A percentile compares a stretch with the other conserved stretches of the same genome.
These are phyloP conservation scores for Coccomyxa sp. DNA, from an alignment of 139 green algal genomes.

Conservation along the genomic window DNA sequence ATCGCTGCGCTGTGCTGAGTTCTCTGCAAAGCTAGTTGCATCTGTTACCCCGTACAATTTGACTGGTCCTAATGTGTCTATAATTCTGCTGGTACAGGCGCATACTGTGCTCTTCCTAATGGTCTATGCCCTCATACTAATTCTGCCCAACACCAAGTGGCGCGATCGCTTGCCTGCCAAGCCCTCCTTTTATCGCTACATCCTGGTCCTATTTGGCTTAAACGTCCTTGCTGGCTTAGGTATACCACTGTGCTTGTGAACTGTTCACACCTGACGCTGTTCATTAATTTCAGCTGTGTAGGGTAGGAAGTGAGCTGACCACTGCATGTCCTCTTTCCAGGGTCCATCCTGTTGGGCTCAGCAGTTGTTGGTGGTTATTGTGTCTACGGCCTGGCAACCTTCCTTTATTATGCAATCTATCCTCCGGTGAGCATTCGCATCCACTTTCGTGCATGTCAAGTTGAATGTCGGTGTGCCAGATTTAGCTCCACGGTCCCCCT, in stretches of 20 bases:
- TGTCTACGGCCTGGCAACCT: slow-evolving; percentile 36
- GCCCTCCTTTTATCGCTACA: slow-evolving; percentile 49
- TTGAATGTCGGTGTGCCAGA: background rate
- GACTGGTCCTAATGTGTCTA: no score
- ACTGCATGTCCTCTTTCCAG: background rate
- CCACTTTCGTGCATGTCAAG: background rate
- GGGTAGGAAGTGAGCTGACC: background rate
- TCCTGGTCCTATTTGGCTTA: slow-evolving; percentile 27
- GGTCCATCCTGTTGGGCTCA: slow-evolving; percentile 4
- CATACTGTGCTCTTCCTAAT: slow-evolving; percentile 26
- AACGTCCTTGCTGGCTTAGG: slow-evolving; percentile 8
- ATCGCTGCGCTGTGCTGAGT: background rate
- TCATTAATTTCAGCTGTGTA: background rate
- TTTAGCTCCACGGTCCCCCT: background rate
- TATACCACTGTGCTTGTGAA: background rate
- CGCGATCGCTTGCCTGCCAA: slow-evolving; percentile 46
- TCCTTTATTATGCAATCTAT: slow-evolving; percentile 39
- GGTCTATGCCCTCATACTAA: slow-evolving; percentile 35
- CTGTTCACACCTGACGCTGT: background rate
- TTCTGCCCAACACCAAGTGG: slow-evolving; percentile 39
- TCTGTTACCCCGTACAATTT: no score
- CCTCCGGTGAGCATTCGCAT: slow-evolving; percentile 4
- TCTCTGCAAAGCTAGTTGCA: no score
- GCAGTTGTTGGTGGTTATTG: slow-evolving; percentile 37
- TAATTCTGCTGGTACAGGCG: background rate